Evolutionary conservation across 257 asterid genomes (phyloP), one percentile per base, ranked within the genome.

Genomic region (Nicotiana knightiana): DNA sequence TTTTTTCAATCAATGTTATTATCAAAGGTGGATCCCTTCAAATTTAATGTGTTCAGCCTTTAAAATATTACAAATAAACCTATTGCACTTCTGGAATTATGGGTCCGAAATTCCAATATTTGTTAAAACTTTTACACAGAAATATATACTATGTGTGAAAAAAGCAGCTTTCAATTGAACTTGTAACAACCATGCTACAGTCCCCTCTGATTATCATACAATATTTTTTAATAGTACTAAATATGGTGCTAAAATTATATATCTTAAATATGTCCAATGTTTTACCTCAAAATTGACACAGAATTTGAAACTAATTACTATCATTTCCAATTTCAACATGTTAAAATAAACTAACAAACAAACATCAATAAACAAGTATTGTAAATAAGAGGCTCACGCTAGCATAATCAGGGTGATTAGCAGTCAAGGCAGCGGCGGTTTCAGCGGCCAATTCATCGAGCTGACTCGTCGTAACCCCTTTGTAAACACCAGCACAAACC

Each of bases 361-460:
- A 3, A 64, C 37, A 30, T 64, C 43, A 30, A 65, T 30, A 76
- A 67, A 15, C 77, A 43, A 43, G 64, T 3, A 67, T 4, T 5
- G 9, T 63, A 18, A 83, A 28, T 73, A 24, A 1, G 17, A 32
- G 75, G 91, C 98, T 86, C 84, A 96, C 98, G 26, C 91, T 94
- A 66, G 98, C 99, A 83, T 96, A 96, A 85, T 96, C 99, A 32
- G 99, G 98, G 67, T 96, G 99, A 63, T 91, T 92, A 0, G 98
- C 90, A n/a, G 98, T 94, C 98, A 96, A 68, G 48, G 97, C 99
- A 0, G 99, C 99, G 0, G 99, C 91, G 0, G 99, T 96, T 87
- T 96, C 98, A 1, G 99, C 99, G 32, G 98, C 99, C 91, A 96
- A 86, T 64, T 93, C 98, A 84, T 94, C 98, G 82, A 96, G 96